Percentiles rank a stretch among this genome's conserved stretches.
Conservation (phyloP, 306 rosid genomes). For the Castanospermum australe region DNA sequence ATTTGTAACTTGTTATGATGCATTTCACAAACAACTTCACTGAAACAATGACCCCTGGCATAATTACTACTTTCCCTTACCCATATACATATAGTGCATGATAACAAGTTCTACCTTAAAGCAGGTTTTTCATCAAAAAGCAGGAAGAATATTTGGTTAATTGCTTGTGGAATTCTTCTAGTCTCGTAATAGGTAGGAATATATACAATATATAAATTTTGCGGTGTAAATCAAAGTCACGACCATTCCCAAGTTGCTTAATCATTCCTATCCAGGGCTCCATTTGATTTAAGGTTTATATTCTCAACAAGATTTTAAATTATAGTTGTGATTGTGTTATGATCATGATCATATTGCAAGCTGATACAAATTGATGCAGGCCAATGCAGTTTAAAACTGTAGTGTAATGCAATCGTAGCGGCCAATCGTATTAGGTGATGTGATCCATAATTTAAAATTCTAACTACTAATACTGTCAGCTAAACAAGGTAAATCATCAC, state of each 20-base stretch:
- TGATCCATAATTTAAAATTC: no score
- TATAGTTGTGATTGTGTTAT: no score
- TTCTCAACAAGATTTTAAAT: no score
- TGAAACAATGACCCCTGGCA: background rate
- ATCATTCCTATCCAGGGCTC: background rate
- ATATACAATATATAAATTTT: background rate
- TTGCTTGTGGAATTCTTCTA: background rate
- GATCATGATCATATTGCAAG: no score
- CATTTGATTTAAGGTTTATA: background rate
- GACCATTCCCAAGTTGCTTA: background rate
- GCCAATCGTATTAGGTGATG: no score
- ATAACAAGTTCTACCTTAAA: background rate
- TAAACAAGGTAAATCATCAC: background rate
- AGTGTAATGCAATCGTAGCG: no score
- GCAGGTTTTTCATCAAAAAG: background rate
- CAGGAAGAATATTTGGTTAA: background rate
- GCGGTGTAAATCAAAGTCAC: background rate
- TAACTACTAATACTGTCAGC: no score
- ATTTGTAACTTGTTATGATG: background rate
- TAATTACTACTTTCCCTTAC: background rate
- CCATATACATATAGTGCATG: background rate
- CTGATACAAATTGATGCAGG: no score
- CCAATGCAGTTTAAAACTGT: no score
- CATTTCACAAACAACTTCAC: background rate
- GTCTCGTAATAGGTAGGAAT: background rate